Base-by-base conservation (phyloP, 1,284 basidiomycete species). In the Moniliella sp. region DNA sequence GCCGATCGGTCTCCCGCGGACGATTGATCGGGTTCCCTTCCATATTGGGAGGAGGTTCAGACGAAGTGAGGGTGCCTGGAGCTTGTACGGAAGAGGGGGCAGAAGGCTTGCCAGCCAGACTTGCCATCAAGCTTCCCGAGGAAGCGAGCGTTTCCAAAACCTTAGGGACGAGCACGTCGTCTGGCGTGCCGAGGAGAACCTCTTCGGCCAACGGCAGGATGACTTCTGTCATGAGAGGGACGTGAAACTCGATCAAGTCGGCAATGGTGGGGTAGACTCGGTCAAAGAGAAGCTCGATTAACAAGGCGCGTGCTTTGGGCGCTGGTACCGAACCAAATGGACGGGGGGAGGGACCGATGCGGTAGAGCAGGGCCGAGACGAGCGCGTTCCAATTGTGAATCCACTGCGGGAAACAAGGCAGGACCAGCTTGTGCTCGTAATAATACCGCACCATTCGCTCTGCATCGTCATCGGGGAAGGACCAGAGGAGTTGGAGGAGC, bases 341-440 rank as follows among this genome's bases (percentile, higher is more conserved):
- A n/a, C 13, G 33, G 18, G 16, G 12, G 4, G 26, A 12, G 8
- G 18, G 15, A n/a, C 23, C 50, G 25, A 33, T 33, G 13, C 50
- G 42, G 18, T 52, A 40, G 39, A 48, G 54, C 23, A 57, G 50
- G 1, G 54, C 55, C 19, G 46, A 37, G 18, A 57, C 30, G 1
- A 59, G 47, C 5, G 39, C 36, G 8, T 43, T 39, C 16, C 51
- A 45, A 35, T 56, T 51, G 25, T 31, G 27, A 15, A 59, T 45
- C 56, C 56, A 59, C 7, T 45, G 37, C 2, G 50, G 39, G n/a
- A 45, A 44, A 31, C 48, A 47, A 2, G 56, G 56, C 13, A 59
- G 31, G 33, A 53, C 57, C 12, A 47, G 45, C 31, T 56, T 47
- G 33, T 54, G 46, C 1, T 34, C 32, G 27, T 45, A 43, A 35